phyloP scores from a whole-genome alignment of 2,329 filamentous ascomycete genomes.

The Colletotrichum shisoi region DNA sequence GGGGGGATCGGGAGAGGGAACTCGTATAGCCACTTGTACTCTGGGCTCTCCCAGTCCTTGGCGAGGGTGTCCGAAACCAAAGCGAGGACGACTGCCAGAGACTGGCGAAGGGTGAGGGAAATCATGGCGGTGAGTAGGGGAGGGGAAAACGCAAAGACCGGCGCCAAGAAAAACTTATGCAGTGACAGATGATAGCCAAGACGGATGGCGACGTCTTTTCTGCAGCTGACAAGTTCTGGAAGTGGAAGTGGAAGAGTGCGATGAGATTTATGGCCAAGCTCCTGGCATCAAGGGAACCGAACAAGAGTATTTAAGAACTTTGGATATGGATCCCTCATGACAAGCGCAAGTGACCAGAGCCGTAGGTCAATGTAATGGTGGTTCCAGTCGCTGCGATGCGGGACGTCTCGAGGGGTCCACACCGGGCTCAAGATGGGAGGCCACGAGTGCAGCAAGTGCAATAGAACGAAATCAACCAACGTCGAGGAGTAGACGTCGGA shows the following conservation, averaged over 20 bases:
- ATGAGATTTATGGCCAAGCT: conserved; percentile 25
- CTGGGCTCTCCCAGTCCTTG: conserved; percentile 37
- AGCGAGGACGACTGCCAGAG: conserved; percentile 28
- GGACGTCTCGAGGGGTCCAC: background rate
- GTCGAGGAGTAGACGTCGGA: background rate
- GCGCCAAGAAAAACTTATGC: conserved; percentile 17
- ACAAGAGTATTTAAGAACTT: conserved; percentile 30
- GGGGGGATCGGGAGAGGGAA: conserved; percentile 46
- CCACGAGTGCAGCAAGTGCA: background rate
- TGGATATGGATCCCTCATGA: background rate
- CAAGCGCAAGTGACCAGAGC: background rate
- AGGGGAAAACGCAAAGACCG: background rate
- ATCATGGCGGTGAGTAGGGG: conserved; percentile 18
- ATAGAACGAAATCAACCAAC: conserved; percentile 5
- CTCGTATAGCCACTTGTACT: conserved; percentile 37
- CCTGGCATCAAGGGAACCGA: background rate
- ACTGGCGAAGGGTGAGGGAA: conserved; percentile 35
- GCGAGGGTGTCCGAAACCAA: conserved; percentile 35
- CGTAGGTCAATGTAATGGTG: conserved; percentile 5
- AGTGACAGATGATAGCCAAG: conserved; percentile 28
- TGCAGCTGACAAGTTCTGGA: conserved; percentile 6
- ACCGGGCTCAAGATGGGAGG: background rate
- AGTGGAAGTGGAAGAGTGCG: conserved; percentile 9
- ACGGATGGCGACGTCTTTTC: conserved; percentile 29
- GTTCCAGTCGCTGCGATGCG: background rate